Evolutionary conservation across 139 green algal genomes (phyloP).

Genomic region (Chlamydomonas eustigma): DNA sequence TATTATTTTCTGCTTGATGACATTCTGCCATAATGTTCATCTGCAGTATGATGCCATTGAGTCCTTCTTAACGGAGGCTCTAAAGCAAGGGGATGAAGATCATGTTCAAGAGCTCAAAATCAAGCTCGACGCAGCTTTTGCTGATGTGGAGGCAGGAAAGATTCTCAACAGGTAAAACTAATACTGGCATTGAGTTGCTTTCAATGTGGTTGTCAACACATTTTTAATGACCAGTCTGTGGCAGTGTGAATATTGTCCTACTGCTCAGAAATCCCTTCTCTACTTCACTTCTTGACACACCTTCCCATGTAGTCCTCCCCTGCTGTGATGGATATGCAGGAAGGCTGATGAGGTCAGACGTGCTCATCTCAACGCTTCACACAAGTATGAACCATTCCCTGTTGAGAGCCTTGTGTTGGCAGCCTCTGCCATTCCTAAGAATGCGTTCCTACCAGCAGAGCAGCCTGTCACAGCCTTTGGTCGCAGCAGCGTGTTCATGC

Average conservation of each 20-base stretch:
- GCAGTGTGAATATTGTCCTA: too few species aligned
- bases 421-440: neutral
- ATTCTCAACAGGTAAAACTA: neutral
- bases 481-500: neutral
- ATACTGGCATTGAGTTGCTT: too few species aligned
- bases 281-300: too few species aligned
- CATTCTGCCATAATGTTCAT: too few species aligned
- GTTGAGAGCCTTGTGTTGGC: neutral
- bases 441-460: neutral
- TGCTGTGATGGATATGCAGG: too few species aligned
- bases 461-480: conserved; percentile 3
- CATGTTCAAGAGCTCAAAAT: neutral
- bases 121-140: neutral
- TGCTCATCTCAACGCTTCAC: neutral
- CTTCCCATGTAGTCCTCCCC: too few species aligned
- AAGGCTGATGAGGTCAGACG: neutral
- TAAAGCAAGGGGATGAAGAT: neutral
- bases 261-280: too few species aligned
- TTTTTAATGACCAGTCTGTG: too few species aligned
- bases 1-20: too few species aligned
- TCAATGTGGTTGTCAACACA: too few species aligned
- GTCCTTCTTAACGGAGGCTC: neutral
- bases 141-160: neutral
- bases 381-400: conserved; percentile 6
- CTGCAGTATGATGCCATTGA: conserved; percentile 1